phyloP scores from a whole-genome alignment of 2,329 filamentous ascomycete species.

The Scolecobasidium constrictum region DNA sequence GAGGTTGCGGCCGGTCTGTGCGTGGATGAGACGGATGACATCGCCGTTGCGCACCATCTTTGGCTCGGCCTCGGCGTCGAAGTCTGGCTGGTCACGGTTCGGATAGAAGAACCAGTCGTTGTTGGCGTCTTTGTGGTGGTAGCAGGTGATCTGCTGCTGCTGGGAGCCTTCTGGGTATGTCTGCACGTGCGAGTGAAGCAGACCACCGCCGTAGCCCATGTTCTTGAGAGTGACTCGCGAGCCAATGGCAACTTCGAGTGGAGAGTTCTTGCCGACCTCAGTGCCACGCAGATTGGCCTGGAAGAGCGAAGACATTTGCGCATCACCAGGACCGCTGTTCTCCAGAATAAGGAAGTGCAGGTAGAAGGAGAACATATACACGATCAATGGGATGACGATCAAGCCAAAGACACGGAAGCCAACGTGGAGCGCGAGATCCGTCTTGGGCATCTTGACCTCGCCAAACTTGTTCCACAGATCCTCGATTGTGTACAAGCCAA shows the following conservation, averaged over 20 bases:
- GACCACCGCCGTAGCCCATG: constrained; percentile 96
- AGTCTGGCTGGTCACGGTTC: constrained; percentile 67
- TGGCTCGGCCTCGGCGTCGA: constrained; percentile 58
- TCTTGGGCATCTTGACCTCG: constrained; percentile 77
- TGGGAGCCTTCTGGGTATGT: constrained; percentile 87
- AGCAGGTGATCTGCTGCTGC: constrained; percentile 97
- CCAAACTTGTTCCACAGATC: constrained; percentile 98
- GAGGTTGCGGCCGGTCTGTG: constrained; percentile 91
- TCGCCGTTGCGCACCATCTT: constrained; percentile 68
- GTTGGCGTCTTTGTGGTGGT: constrained; percentile 98
- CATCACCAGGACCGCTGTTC: constrained; percentile 89
- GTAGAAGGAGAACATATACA: constrained; percentile 94
- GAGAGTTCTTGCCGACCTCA: constrained; percentile 87
- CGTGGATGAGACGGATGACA: constrained; percentile 78
- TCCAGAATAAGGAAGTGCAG: constrained; percentile 90
- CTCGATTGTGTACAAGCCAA: constrained; percentile 90
- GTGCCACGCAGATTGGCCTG: constrained; percentile 93
- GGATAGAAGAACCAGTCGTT: constrained; percentile 99
- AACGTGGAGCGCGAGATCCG: constrained; percentile 64
- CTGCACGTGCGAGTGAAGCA: constrained; percentile 92
- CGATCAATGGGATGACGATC: constrained; percentile 76
- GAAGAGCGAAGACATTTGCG: constrained; percentile 99
- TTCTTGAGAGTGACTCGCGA: constrained; percentile 93
- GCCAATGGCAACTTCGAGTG: constrained; percentile 80
- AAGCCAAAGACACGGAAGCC: constrained; percentile 71